phyloP scores from a whole-genome alignment of 768 basidiomycete genomes.

The Sporobolomyces roseus region DNA sequence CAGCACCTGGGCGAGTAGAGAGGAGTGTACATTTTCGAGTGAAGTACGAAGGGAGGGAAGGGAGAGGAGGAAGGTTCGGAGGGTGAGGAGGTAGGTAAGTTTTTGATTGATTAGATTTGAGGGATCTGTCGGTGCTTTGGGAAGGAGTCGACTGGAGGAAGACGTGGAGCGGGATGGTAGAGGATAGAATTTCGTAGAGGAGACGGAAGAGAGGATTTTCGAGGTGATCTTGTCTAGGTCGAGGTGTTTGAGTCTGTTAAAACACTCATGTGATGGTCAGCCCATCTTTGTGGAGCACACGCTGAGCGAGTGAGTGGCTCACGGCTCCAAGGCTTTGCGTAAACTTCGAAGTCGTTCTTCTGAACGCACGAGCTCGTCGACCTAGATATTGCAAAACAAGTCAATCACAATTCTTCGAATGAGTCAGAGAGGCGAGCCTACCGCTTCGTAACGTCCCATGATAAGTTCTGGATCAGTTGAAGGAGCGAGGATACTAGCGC shows the following conservation, averaged over 20 bases:
- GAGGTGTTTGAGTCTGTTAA: constrained; percentile 62
- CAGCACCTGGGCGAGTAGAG: constrained; percentile 61
- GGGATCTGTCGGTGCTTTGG: constrained; percentile 20
- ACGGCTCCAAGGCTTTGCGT: constrained; percentile 60
- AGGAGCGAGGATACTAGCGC: constrained; percentile 42
- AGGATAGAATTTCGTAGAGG: not conserved
- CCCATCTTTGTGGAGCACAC: too few species aligned
- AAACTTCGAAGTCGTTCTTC: constrained; percentile 71
- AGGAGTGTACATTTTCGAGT: constrained; percentile 59
- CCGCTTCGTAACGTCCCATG: constrained; percentile 77
- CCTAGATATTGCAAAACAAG: not conserved
- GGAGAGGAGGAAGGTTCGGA: constrained; percentile 67
- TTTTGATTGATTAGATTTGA: constrained; percentile 38
- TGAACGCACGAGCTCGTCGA: constrained; percentile 65
- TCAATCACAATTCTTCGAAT: too few species aligned
- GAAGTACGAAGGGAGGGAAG: constrained; percentile 64
- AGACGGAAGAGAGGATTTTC: constrained; percentile 32
- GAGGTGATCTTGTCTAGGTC: constrained; percentile 83
- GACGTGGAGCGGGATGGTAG: not conserved
- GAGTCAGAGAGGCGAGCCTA: constrained; percentile 48
- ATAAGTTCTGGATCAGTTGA: constrained; percentile 52
- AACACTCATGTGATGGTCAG: not conserved
- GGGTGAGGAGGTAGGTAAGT: constrained; percentile 69
- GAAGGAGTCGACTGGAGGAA: not conserved
- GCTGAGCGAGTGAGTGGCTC: not conserved